Base-by-base conservation (phyloP, 345 rosid species). In the Pugionium cornutum region DNA sequence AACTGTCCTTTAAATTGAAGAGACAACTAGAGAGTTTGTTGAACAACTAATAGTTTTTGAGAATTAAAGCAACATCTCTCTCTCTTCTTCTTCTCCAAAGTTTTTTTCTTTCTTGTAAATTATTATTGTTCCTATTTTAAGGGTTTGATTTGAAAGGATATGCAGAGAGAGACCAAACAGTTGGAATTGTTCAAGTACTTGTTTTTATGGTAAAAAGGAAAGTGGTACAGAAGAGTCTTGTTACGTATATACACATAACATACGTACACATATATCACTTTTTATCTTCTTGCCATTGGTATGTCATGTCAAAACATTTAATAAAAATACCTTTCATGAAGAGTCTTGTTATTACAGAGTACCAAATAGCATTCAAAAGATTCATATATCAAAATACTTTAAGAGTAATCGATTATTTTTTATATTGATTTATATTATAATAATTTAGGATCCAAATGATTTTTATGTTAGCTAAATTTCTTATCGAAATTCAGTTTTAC, bases 271-370 rank as follows among this genome's bases (percentile, higher is more conserved):
- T 46, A 18, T 18, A 62, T 54, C 50, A 62, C 63, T 62, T 70
- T 70, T 54, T 18, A 70, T 55, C 58, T 47, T 18, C 37, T 62
- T 63, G 69, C 64, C 69, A 70, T 63, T 62, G 69, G 51, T 32
- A 54, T 54, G 52, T 70, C 75, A 70, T 63, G 69, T 63, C 75
- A 70, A 31, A 62, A 70, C 75, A 63, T 62, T 63, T 6, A 62
- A 54, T 55, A 29, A 47, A 47, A 60, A 48, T 70, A 70, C 75
- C 69, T 70, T 70, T 52, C 68, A 54, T 70, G 75, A 55, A 54
- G 69, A 54, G 75, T 70, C 69, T 46, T 70, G 68, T 70, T 54
- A 9, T 67, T 25, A n/a, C n/a, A 37, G 7, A 62, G 62, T 55
- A 62, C 63, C 68, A 62, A 52, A 69, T 53, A 53, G 62, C 74